Percentiles rank a stretch among this genome's conserved stretches.
Conservation (phyloP, 192 early-diverging fungal species). For the Entomortierella lignicola region DNA sequence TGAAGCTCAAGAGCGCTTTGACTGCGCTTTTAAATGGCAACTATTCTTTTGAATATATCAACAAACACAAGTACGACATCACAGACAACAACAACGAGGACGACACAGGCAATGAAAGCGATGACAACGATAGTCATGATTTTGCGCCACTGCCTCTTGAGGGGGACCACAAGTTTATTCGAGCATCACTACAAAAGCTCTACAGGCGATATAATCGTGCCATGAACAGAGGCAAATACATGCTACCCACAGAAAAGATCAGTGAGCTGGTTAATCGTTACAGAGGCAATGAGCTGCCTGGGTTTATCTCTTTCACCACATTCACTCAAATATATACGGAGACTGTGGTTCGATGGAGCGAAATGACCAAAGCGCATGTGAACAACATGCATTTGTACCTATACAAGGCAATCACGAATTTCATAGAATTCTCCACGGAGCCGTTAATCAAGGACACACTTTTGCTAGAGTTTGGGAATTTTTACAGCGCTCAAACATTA, state of each 20-base stretch:
- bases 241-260: conserved; percentile 29
- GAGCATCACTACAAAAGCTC: conserved; percentile 24
- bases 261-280: conserved; percentile 27
- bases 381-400: conserved; percentile 30
- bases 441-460: conserved; percentile 31
- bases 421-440: conserved; percentile 20
- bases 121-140: conserved; percentile 3
- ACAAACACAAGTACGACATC: conserved; percentile 5
- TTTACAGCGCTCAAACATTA: conserved; percentile 25
- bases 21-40: conserved; percentile 29
- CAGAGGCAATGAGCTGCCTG: conserved; percentile 39
- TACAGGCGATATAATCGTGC: conserved; percentile 26
- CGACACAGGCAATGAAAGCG: not conserved
- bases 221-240: conserved; percentile 36
- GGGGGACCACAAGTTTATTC: conserved; percentile 19
- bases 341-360: conserved; percentile 23
- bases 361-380: conserved; percentile 31
- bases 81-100: not conserved
- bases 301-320: conserved; percentile 42
- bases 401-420: conserved; percentile 22
- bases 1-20: conserved; percentile 27
- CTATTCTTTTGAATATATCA: conserved; percentile 33
- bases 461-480: conserved; percentile 39
- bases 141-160: conserved; percentile 2
- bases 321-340: conserved; percentile 45